A percentile compares a stretch with the other conserved stretches of the same genome.
Conservation (phyloP, 2,329 filamentous ascomycete species). For the Penicillium sp. region DNA sequence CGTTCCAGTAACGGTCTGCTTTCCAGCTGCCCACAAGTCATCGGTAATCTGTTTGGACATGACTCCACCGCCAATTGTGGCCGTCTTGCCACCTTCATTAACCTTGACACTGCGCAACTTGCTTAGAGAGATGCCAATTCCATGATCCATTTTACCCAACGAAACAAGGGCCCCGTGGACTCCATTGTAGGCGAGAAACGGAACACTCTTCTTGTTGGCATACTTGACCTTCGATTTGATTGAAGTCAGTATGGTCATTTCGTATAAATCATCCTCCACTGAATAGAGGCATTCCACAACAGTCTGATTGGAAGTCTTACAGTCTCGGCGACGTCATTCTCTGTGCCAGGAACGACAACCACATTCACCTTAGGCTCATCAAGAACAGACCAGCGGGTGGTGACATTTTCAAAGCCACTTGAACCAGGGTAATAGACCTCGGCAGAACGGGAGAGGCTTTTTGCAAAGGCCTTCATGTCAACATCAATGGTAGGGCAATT, state of each 20-base stretch:
- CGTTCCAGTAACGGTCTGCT: conserved; percentile 55
- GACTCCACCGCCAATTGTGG: conserved; percentile 53
- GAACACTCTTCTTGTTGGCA: conserved; percentile 50
- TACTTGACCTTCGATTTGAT: conserved; percentile 45
- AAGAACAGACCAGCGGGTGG: conserved; percentile 51
- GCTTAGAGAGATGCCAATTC: conserved; percentile 54
- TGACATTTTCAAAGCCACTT: conserved; percentile 40
- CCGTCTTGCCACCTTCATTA: conserved; percentile 47
- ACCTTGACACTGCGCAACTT: conserved; percentile 46
- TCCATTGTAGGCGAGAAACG: conserved; percentile 57
- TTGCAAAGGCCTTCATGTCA: conserved; percentile 20
- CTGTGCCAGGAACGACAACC: conserved; percentile 51
- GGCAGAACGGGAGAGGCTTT: conserved; percentile 40
- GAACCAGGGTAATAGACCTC: conserved; percentile 49
- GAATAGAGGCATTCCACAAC: background rate
- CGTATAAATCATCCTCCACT: background rate
- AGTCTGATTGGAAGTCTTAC: conserved; percentile 34
- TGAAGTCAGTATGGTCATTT: conserved; percentile 5
- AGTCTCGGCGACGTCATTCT: conserved; percentile 53
- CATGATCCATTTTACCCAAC: conserved; percentile 51
- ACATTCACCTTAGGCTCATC: conserved; percentile 48
- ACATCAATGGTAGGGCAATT: conserved; percentile 13
- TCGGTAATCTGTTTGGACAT: conserved; percentile 51
- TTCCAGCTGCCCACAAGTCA: conserved; percentile 53
- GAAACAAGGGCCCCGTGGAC: conserved; percentile 56